Evolutionary conservation across 805 yeast genomes (phyloP), one percentile per base, ranked within the genome.

Genomic region (Teunomyces gatunensis): DNA sequence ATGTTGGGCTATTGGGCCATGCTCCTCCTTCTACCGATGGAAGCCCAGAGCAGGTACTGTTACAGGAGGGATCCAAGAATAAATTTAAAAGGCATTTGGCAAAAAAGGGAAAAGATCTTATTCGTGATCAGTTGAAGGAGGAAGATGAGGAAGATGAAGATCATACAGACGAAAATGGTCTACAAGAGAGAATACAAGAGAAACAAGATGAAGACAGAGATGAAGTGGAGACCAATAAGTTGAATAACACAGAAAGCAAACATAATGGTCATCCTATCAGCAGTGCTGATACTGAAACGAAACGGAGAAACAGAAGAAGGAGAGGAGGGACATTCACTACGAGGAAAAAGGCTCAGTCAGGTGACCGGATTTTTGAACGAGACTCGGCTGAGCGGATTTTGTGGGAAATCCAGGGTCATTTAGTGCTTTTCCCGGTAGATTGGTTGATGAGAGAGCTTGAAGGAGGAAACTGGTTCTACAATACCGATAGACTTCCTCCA

Each of bases 391-490:
- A 84, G 54, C 73, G 83, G 49, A 71, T 90, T 30, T 69, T 94
- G 52, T 71, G 74, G 42, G 84, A 88, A 48, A 73, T 92, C 15
- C 87, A 84, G 45, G 99, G 99, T 1, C 87, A 94, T 60, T 68
- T 94, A 55, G 97, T 94, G 5, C 63, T 85, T n/a, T 92, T 91
- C 73, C 98, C 99, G 0, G 77, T 87, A 0, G 89, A 89, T 51
- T 94, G 99, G 99, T 75, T 94, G 37, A 73, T 79, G 56, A 79
- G 83, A 49, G 99, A 94, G 66, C 80, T 90, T 27, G 96, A 91
- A 48, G 81, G 88, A 5, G 92, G 89, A 9, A 94, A 95, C 61
- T 92, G 98, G 98, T 91, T 90, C 64, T 91, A 89, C 72, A 89
- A 85, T 57, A 84, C 95, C 43, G 99, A 94, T 61, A 82, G 96